phyloP scores from a whole-genome alignment of 805 yeast species.

The Wickerhamiella cacticola region DNA sequence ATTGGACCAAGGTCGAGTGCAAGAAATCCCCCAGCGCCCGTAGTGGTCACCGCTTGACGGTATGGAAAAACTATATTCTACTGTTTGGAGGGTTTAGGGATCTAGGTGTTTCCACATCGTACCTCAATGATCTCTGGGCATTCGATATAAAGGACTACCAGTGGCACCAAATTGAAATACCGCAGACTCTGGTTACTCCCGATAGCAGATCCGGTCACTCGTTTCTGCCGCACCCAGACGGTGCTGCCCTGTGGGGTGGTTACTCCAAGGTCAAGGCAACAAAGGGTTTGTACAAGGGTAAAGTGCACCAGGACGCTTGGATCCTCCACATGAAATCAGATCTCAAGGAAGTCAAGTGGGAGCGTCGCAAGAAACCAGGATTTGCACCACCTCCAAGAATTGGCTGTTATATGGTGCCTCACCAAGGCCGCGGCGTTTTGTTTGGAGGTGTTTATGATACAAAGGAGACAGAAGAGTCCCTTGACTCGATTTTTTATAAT shows the following conservation, averaged over 20 bases:
- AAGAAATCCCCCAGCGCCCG: slow-evolving; percentile 65
- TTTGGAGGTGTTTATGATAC: slow-evolving; percentile 95
- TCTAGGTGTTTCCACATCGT: slow-evolving; percentile 70
- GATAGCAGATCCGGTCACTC: slow-evolving; percentile 94
- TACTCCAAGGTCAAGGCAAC: slow-evolving; percentile 80
- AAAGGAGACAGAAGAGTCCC: slow-evolving; percentile 87
- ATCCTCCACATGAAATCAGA: slow-evolving; percentile 74
- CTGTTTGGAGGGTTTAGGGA: slow-evolving; percentile 91
- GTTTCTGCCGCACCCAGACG: slow-evolving; percentile 61
- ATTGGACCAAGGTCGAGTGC: slow-evolving; percentile 78
- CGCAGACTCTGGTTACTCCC: slow-evolving; percentile 66
- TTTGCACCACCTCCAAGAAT: slow-evolving; percentile 86
- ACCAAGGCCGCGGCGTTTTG: slow-evolving; percentile 80
- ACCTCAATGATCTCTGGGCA: slow-evolving; percentile 78
- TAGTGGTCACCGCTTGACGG: slow-evolving; percentile 83
- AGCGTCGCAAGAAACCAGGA: slow-evolving; percentile 78
- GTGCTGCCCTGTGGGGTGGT: slow-evolving; percentile 85
- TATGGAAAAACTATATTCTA: slow-evolving; percentile 82
- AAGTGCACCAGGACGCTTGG: slow-evolving; percentile 81
- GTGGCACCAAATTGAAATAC: slow-evolving; percentile 84
- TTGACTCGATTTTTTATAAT: slow-evolving; percentile 76
- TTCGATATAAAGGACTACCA: slow-evolving; percentile 81
- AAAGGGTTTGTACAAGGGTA: slow-evolving; percentile 82
- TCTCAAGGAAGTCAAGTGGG: slow-evolving; percentile 68
- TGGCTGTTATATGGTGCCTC: slow-evolving; percentile 83